phyloP scores from a whole-genome alignment of 495 filamentous ascomycete genomes.

The Talaromyces stipitatus region DNA sequence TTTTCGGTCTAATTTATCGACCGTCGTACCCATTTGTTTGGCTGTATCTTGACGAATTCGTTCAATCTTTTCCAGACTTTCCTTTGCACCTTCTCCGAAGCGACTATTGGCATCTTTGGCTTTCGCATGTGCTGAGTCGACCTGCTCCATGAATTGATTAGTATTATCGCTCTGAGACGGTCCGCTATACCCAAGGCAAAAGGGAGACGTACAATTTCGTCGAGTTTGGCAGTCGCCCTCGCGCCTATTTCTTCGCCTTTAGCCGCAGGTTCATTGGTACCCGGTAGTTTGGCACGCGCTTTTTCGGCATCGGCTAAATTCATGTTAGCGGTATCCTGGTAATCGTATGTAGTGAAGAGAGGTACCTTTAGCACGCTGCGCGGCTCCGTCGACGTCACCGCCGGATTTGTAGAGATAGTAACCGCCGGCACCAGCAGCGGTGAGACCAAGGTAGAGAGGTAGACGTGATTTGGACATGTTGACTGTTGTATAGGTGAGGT shows the following conservation, averaged over 20 bases:
- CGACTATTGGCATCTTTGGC: slow-evolving; percentile 44
- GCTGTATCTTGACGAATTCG: slow-evolving; percentile 40
- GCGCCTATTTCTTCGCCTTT: slow-evolving; percentile 40
- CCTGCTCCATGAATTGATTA: slow-evolving; percentile 35
- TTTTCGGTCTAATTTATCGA: slow-evolving; percentile 57
- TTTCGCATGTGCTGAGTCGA: slow-evolving; percentile 52
- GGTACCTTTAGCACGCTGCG: slow-evolving; percentile 73
- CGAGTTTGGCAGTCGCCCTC: slow-evolving; percentile 46
- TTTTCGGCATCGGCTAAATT: slow-evolving; percentile 43
- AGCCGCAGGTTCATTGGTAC: slow-evolving; percentile 42
- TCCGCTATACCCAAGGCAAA: too few species aligned
- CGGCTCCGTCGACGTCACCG: slow-evolving; percentile 70
- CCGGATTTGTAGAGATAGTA: slow-evolving; percentile 93
- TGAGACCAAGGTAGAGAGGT: slow-evolving; percentile 51
- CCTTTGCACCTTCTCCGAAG: slow-evolving; percentile 50
- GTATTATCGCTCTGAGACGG: too few species aligned
- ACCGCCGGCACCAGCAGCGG: slow-evolving; percentile 58
- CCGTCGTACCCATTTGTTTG: slow-evolving; percentile 21
- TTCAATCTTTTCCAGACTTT: slow-evolving; percentile 64
- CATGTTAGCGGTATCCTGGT: background rate
- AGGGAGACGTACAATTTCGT: slow-evolving; percentile 44
- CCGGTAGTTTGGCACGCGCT: slow-evolving; percentile 54
- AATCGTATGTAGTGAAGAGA: background rate
- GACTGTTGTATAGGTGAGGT: background rate
- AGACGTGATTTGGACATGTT: slow-evolving; percentile 45